Conservation (phyloP, 2,329 filamentous ascomycete species). For the Neoscytalidium dimidiatum region DNA sequence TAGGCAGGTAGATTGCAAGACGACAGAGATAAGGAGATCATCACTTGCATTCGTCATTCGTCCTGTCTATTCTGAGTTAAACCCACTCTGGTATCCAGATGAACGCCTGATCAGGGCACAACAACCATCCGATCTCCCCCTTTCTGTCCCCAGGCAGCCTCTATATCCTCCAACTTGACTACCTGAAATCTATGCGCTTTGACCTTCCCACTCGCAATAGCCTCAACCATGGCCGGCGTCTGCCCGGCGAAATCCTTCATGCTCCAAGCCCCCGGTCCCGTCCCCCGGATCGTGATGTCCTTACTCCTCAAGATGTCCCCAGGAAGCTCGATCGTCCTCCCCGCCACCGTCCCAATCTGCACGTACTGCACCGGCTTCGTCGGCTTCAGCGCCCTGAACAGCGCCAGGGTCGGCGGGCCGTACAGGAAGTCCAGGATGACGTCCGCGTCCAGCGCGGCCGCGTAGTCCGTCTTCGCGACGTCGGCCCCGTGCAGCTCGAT, state of each 20-base stretch:
- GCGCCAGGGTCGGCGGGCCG: conserved; percentile 41
- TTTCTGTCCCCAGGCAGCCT: conserved; percentile 33
- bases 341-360: conserved; percentile 52
- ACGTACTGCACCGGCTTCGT: conserved; percentile 54
- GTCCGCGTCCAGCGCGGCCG: conserved; percentile 49
- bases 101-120: conserved; percentile 13
- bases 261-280: conserved; percentile 49
- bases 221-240: conserved; percentile 31
- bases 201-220: conserved; percentile 7
- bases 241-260: conserved; percentile 34
- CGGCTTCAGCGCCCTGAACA: conserved; percentile 45
- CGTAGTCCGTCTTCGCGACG: conserved; percentile 50
- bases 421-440: conserved; percentile 62
- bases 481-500: conserved; percentile 44
- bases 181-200: conserved; percentile 27
- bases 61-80: not conserved
- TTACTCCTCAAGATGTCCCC: conserved; percentile 50
- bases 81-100: too few species aligned
- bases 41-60: not conserved
- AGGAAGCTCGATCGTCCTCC: conserved; percentile 43
- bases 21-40: too few species aligned
- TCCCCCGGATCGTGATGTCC: conserved; percentile 51
- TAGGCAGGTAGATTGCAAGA: too few species aligned
- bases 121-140: conserved; percentile 22
- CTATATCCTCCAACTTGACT: conserved; percentile 36